Conservation (phyloP, 2,329 filamentous ascomycete species). For the Calonectria ilicicola region DNA sequence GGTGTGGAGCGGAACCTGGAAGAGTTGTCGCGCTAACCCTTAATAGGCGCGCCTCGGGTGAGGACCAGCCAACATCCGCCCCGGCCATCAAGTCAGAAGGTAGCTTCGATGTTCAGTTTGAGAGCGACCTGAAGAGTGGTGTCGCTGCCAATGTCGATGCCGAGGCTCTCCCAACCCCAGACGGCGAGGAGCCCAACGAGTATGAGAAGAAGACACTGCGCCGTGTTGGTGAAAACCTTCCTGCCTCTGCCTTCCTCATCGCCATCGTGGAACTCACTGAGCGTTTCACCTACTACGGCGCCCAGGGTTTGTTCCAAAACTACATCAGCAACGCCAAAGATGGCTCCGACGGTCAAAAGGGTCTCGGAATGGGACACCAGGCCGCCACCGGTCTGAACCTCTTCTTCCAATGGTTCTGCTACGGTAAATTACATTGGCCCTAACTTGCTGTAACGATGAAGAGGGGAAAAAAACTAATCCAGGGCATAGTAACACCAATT, state of each 20-base stretch:
- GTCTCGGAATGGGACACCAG: constrained; percentile 66
- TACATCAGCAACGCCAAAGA: constrained; percentile 57
- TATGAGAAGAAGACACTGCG: constrained; percentile 63
- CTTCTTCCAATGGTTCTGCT: constrained; percentile 67
- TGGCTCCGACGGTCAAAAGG: constrained; percentile 57
- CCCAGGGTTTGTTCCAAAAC: constrained; percentile 67
- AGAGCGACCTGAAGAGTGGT: constrained; percentile 39
- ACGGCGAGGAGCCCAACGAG: constrained; percentile 65
- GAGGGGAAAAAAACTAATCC: neutral
- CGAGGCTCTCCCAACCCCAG: constrained; percentile 49
- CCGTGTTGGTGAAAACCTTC: constrained; percentile 66
- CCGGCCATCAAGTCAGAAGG: constrained; percentile 28
- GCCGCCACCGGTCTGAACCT: constrained; percentile 66
- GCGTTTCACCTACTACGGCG: constrained; percentile 67
- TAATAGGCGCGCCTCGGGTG: constrained; percentile 44
- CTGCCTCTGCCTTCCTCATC: constrained; percentile 67
- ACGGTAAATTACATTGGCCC: constrained; percentile 43
- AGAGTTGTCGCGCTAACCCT: constrained; percentile 19
- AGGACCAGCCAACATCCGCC: constrained; percentile 40
- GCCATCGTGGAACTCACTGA: constrained; percentile 67
- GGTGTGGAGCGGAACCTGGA: neutral
- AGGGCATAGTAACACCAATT: constrained; percentile 50
- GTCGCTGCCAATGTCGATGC: constrained; percentile 28
- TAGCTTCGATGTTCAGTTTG: constrained; percentile 38
- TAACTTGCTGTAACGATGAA: neutral